Percentiles rank a stretch among this genome's conserved stretches.
These are phyloP conservation scores for Irpex sp. DNA, from an alignment of 1,284 basidiomycete species.

Conservation along the genomic window DNA sequence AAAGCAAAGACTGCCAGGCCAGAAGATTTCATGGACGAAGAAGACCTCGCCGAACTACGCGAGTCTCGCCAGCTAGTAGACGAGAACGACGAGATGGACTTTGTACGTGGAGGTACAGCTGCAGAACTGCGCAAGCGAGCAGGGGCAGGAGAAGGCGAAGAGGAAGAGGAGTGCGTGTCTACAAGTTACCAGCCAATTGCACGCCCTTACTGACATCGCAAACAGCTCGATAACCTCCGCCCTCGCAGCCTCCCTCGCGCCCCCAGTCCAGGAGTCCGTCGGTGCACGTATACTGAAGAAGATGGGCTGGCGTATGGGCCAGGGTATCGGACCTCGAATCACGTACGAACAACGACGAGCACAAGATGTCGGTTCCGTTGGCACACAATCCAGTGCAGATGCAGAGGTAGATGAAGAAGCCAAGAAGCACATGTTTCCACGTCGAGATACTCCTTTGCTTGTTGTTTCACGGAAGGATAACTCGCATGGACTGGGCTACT, in stretches of 20 bases:
- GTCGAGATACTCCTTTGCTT: conserved; percentile 70
- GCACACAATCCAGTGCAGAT: conserved; percentile 17
- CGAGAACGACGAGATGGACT: conserved; percentile 70
- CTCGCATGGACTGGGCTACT: conserved; percentile 76
- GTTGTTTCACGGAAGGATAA: conserved; percentile 68
- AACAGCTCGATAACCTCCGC: conserved; percentile 55
- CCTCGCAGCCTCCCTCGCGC: conserved; percentile 56
- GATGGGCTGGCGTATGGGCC: conserved; percentile 93
- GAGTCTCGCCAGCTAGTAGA: conserved; percentile 72
- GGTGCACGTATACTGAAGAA: conserved; percentile 84
- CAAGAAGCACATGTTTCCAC: conserved; percentile 81
- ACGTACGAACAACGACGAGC: conserved; percentile 69
- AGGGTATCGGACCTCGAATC: conserved; percentile 91
- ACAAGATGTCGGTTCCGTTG: conserved; percentile 43
- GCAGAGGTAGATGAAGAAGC: conserved; percentile 70
- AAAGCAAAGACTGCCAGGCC: conserved; percentile 47
- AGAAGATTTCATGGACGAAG: conserved; percentile 99
- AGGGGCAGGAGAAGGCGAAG: conserved; percentile 11
- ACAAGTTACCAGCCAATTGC: neutral
- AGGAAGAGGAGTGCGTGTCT: conserved; percentile 4
- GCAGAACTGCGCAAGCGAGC: conserved; percentile 35
- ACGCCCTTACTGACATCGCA: neutral
- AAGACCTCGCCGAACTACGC: conserved; percentile 81
- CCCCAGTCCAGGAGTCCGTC: conserved; percentile 60
- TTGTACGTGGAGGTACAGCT: conserved; percentile 45